Percentiles rank a stretch among this genome's conserved stretches.
phyloP scores from a whole-genome alignment of 2,329 filamentous ascomycete genomes.

The Ophioceras dolichostomum region DNA sequence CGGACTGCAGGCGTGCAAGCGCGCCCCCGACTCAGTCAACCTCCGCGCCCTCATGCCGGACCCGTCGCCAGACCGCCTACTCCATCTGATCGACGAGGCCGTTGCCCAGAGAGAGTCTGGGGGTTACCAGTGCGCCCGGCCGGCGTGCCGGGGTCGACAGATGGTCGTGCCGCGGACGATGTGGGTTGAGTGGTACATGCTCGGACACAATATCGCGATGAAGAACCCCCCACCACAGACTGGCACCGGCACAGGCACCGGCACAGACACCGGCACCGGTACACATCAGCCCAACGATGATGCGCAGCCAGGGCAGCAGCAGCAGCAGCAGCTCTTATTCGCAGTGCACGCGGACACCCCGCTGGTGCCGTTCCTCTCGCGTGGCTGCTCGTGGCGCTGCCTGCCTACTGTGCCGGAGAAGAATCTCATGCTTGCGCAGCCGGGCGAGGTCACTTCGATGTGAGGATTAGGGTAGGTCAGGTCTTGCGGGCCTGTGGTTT shows the following conservation, averaged over 20 bases:
- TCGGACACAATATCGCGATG: too few relatives aligned
- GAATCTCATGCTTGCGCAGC: too few relatives aligned
- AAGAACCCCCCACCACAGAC: too few relatives aligned
- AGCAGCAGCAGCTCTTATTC: too few relatives aligned
- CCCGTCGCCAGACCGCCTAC: conserved; percentile 24
- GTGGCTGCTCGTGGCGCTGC: conserved; percentile 39
- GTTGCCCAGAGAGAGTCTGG: conserved; percentile 30
- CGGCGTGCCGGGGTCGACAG: conserved; percentile 34
- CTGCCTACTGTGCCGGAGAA: conserved; percentile 16
- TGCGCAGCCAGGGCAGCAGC: too few relatives aligned
- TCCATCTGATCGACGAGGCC: conserved; percentile 25
- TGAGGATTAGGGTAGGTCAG: too few relatives aligned
- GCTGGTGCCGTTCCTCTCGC: conserved; percentile 34
- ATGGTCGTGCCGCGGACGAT: conserved; percentile 35
- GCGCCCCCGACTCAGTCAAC: conserved; percentile 21
- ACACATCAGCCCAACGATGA: too few relatives aligned
- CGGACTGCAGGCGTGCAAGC: conserved; percentile 32
- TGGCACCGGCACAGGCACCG: too few relatives aligned
- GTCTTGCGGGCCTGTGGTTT: too few relatives aligned
- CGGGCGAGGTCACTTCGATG: too few relatives aligned
- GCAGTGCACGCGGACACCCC: too few relatives aligned
- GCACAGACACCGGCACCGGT: too few relatives aligned
- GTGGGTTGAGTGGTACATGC: conserved; percentile 57
- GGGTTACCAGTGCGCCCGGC: conserved; percentile 30
- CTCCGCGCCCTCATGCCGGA: conserved; percentile 29